These are phyloP conservation scores for Tephrocybe rancida DNA, from an alignment of 768 basidiomycete genomes.

Conservation along the genomic window DNA sequence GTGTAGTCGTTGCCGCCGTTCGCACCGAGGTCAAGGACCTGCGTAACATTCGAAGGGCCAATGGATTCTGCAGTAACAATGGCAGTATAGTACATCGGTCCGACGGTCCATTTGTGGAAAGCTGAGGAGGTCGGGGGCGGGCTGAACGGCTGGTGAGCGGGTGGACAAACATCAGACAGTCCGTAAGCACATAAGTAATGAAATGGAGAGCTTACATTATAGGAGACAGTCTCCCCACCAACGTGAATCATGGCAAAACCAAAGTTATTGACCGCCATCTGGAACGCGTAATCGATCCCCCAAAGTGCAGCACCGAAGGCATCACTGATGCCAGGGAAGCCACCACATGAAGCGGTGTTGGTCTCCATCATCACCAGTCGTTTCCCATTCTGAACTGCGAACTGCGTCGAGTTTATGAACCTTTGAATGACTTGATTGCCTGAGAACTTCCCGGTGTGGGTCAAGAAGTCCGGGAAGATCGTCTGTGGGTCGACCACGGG, in stretches of 20 bases:
- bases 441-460: slow-evolving; percentile 45
- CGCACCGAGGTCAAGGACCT: slow-evolving; percentile 63
- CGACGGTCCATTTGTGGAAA: slow-evolving; percentile 74
- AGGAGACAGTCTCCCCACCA: slow-evolving; percentile 64
- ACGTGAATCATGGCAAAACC: slow-evolving; percentile 54
- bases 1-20: slow-evolving; percentile 56
- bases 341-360: slow-evolving; percentile 71
- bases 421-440: slow-evolving; percentile 48
- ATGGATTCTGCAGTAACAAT: slow-evolving; percentile 71
- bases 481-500: slow-evolving; percentile 42
- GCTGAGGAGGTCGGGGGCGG: slow-evolving; percentile 53
- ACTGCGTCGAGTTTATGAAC: slow-evolving; percentile 53
- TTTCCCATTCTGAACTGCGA: slow-evolving; percentile 43
- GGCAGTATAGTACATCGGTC: slow-evolving; percentile 75
- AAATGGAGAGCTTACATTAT: slow-evolving; percentile 51
- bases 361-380: slow-evolving; percentile 71
- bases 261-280: slow-evolving; percentile 59
- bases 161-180: no score
- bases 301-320: slow-evolving; percentile 66
- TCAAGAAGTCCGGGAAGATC: slow-evolving; percentile 60
- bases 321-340: slow-evolving; percentile 64
- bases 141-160: slow-evolving; percentile 57
- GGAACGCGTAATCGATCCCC: slow-evolving; percentile 62
- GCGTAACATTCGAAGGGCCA: slow-evolving; percentile 60
- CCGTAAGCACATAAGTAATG: no score